A percentile compares a stretch with the other conserved stretches of the same genome.
Conservation (phyloP, 75 land plant species). For the Pseudotsuga menziesii region DNA sequence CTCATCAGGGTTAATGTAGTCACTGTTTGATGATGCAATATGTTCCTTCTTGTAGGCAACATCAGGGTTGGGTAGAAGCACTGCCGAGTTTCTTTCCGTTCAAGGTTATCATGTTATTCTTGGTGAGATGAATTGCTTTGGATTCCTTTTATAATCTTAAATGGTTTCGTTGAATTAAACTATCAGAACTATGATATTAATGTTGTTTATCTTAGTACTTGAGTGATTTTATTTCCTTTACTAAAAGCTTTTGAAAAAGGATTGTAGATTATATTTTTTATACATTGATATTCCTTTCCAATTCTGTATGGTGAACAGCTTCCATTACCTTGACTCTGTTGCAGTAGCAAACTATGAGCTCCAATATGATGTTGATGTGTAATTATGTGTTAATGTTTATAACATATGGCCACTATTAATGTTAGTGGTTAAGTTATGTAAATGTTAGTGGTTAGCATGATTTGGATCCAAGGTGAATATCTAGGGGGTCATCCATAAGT, state of each 20-base stretch:
- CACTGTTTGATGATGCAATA: background rate
- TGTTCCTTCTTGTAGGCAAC: constrained; percentile 2
- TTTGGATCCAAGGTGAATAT: too few relatives aligned
- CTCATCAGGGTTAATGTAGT: background rate
- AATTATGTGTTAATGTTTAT: too few relatives aligned
- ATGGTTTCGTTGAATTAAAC: background rate
- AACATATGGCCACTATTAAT: too few relatives aligned
- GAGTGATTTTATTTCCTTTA: too few relatives aligned
- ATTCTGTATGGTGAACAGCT: background rate
- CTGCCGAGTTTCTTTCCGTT: constrained; percentile 6
- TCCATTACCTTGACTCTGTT: too few relatives aligned
- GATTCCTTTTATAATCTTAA: background rate
- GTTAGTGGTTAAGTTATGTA: too few relatives aligned
- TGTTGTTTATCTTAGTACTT: background rate
- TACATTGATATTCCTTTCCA: constrained; percentile 1
- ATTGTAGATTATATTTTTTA: background rate
- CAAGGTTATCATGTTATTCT: constrained; percentile 7
- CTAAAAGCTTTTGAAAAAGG: background rate
- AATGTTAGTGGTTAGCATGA: too few relatives aligned
- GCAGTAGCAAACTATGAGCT: too few relatives aligned
- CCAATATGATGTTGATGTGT: too few relatives aligned
- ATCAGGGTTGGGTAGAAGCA: constrained; percentile 5
- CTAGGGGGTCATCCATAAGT: too few relatives aligned
- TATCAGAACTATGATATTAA: background rate
- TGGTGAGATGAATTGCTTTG: background rate